These are phyloP conservation scores for Fabrea salina DNA, from an alignment of 169 alveolate genomes.

Conservation along the genomic window DNA sequence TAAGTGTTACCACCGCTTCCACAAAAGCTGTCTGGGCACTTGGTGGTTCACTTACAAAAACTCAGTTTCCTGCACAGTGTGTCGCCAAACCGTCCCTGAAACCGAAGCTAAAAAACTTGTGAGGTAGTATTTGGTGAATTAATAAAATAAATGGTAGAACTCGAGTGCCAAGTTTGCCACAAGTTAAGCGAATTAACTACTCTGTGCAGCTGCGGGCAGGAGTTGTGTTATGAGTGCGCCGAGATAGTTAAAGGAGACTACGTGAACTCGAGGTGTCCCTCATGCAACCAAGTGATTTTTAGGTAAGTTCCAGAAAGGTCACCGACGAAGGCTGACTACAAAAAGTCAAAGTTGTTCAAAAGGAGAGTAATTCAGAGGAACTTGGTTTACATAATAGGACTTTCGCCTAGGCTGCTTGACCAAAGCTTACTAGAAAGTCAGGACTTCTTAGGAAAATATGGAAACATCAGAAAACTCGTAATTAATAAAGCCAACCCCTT, in stretches of 20 bases:
- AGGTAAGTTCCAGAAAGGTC: background rate
- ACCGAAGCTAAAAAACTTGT: too few relatives aligned
- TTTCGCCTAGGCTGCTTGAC: slow-evolving; percentile 57
- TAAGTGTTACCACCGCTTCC: too few relatives aligned
- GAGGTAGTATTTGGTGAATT: too few relatives aligned
- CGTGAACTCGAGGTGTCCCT: background rate
- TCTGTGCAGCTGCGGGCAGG: background rate
- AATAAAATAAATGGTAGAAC: too few relatives aligned
- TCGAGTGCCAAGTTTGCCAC: too few relatives aligned
- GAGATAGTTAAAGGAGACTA: background rate
- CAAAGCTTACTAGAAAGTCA: slow-evolving; percentile 46
- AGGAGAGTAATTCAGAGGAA: slow-evolving; percentile 71
- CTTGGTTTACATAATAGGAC: slow-evolving; percentile 74
- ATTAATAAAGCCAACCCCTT: slow-evolving; percentile 70
- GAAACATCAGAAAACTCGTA: slow-evolving; percentile 61
- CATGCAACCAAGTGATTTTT: background rate
- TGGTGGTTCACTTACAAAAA: too few relatives aligned
- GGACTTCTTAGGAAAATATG: slow-evolving; percentile 83
- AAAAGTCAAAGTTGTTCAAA: slow-evolving; percentile 17
- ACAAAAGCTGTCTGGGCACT: too few relatives aligned
- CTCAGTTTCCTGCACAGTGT: too few relatives aligned
- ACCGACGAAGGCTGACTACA: background rate
- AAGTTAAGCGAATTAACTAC: too few relatives aligned
- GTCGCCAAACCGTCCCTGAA: too few relatives aligned
- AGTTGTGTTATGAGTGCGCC: background rate